Conservation (phyloP, 225 moss, liverwort and hornwort species). For the Polytrichum commune region DNA sequence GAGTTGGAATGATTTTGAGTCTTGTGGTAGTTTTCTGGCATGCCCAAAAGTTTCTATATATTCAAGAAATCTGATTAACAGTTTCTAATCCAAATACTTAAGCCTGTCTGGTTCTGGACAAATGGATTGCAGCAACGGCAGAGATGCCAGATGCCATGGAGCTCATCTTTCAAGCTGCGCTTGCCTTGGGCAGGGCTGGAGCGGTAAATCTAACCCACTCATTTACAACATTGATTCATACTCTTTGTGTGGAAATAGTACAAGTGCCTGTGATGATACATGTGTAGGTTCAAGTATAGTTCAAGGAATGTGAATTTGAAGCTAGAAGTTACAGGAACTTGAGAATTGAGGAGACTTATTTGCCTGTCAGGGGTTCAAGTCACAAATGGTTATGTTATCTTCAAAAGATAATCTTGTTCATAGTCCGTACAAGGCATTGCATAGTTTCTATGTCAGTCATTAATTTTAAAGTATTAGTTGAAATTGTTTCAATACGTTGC, state of each 20-base stretch:
- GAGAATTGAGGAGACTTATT: too few species aligned
- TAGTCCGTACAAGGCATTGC: too few species aligned
- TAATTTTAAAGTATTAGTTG: too few species aligned
- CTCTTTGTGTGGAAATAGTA: not conserved
- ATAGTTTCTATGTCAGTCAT: too few species aligned
- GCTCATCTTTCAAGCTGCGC: constrained; percentile 89
- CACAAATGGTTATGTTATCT: too few species aligned
- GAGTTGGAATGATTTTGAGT: not conserved
- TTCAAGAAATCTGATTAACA: not conserved
- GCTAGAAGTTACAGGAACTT: too few species aligned
- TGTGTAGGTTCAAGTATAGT: not conserved
- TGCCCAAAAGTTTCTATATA: not conserved
- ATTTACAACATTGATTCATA: not conserved
- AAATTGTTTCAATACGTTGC: too few species aligned
- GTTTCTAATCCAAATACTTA: too few species aligned
- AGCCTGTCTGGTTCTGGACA: too few species aligned
- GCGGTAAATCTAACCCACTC: constrained; percentile 52
- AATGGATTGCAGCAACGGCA: constrained; percentile 49
- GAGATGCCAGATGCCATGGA: constrained; percentile 98
- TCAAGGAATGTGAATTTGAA: constrained; percentile 1
- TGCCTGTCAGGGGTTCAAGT: too few species aligned
- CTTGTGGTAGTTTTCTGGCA: not conserved
- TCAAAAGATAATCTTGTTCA: too few species aligned
- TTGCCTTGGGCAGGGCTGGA: constrained; percentile 76
- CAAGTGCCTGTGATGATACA: not conserved